phyloP scores from a whole-genome alignment of 2,329 filamentous ascomycete genomes.

The Clonostachys rhizophaga region DNA sequence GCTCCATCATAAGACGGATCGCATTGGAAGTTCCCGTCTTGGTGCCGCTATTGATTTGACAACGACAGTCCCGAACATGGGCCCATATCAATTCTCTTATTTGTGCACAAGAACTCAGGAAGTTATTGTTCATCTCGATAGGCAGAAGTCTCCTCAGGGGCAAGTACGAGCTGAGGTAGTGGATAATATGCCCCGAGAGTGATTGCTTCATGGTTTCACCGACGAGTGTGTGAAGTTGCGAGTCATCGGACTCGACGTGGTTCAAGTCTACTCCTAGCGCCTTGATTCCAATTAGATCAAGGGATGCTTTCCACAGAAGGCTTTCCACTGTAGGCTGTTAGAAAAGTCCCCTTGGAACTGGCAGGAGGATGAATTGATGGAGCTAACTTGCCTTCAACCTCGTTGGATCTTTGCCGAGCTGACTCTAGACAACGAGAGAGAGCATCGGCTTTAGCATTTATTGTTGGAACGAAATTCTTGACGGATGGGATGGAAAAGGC shows the following conservation, averaged over 20 bases:
- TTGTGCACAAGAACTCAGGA: constrained; percentile 18
- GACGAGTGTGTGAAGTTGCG: constrained; percentile 13
- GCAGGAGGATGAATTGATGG: background rate
- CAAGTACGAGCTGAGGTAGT: constrained; percentile 24
- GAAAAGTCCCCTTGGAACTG: background rate
- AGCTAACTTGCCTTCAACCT: constrained; percentile 9
- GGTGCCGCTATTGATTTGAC: background rate
- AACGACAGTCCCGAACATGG: constrained; percentile 6
- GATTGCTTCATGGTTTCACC: constrained; percentile 16
- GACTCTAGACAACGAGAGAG: constrained; percentile 13
- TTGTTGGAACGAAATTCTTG: constrained; percentile 16
- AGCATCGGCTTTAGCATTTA: constrained; percentile 24
- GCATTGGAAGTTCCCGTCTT: constrained; percentile 9
- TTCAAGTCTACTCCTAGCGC: constrained; percentile 25
- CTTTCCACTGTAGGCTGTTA: constrained; percentile 10
- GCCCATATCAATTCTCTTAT: constrained; percentile 21
- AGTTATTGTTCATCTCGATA: constrained; percentile 25
- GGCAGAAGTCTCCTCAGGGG: constrained; percentile 28
- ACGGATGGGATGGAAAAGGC: constrained; percentile 23
- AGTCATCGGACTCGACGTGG: constrained; percentile 17
- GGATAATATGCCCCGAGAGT: constrained; percentile 13
- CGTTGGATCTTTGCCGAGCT: constrained; percentile 5
- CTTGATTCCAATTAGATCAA: constrained; percentile 26
- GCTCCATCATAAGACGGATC: constrained; percentile 26
- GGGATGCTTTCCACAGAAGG: constrained; percentile 20